Percentiles rank a stretch among this genome's conserved stretches.
Evolutionary conservation across 768 basidiomycete species (phyloP).

Genomic region (Amanita polypyramis): DNA sequence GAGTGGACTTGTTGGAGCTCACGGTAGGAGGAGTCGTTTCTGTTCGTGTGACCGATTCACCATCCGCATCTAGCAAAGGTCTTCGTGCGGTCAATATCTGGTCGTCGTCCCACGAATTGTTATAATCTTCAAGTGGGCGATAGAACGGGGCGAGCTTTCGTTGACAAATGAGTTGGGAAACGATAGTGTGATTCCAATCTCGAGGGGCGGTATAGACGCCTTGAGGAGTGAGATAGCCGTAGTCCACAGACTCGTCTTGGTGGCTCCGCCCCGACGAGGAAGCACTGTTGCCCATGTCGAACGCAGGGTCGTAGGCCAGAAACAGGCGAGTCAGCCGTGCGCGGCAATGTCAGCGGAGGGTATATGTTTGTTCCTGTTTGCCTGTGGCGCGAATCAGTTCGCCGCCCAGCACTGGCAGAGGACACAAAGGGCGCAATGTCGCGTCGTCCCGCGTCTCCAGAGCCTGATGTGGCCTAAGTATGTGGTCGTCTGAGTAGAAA

Average conservation of each 20-base stretch:
- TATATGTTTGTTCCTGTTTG: constrained; percentile 7
- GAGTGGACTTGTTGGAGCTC: constrained; percentile 25
- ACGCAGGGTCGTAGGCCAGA: constrained; percentile 1
- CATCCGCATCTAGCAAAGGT: constrained; percentile 46
- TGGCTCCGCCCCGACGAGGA: constrained; percentile 66
- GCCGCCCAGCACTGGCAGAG: no score
- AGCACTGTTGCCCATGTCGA: constrained; percentile 69
- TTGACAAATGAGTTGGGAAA: constrained; percentile 80
- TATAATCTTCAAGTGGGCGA: constrained; percentile 89
- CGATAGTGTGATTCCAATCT: constrained; percentile 86
- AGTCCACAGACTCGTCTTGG: constrained; percentile 80
- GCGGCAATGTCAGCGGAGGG: constrained; percentile 2
- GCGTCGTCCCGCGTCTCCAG: no score
- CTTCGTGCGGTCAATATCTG: constrained; percentile 76
- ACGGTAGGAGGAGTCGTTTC: constrained; percentile 28
- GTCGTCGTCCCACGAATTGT: constrained; percentile 81
- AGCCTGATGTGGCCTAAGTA: not conserved
- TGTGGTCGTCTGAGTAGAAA: not conserved
- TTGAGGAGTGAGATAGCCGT: constrained; percentile 69
- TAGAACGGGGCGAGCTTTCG: constrained; percentile 93
- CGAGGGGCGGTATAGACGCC: constrained; percentile 76
- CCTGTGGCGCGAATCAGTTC: not conserved
- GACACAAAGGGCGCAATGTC: no score
- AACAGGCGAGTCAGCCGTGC: constrained; percentile 4
- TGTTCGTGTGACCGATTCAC: constrained; percentile 34